Evolutionary conservation across 179 eudicot genomes (phyloP), one percentile per base, ranked within the genome.

Genomic region (Heliamphora ciliata): DNA sequence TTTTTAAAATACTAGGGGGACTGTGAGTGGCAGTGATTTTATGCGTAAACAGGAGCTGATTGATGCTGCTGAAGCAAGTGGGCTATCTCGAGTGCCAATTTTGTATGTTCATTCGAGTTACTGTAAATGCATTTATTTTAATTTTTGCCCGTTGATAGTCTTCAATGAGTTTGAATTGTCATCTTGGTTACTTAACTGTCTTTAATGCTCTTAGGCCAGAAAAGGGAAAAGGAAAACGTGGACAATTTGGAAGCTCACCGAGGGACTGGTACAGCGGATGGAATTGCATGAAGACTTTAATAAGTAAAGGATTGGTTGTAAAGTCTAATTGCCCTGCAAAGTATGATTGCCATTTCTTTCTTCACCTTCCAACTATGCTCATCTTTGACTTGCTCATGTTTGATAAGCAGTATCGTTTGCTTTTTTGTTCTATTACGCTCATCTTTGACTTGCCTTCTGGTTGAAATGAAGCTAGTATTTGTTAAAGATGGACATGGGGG

Each of bases 191-290:
- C 63, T 76, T 17, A 65, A 8, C 65, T 73, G 11, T 58, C 54
- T 58, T 80, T 72, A 74, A 54, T 88, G 78, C 59, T 80, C 80
- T 58, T 90, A 96, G 99, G 91, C 92, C 97, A 66, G 98, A 96
- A 84, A 82, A 79, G 83, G 94, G 91, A 46, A 93, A 88, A 87
- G 98, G 97, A 63, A 93, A 92, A 87, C 89, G 86, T 60, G 90
- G 93, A 77, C 87, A 86, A 61, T 84, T 87, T 86, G 97, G 99
- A 83, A 94, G 95, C 91, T 94, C 98, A 18, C 85, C 91, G 58
- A 91, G 87, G 86, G 95, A 94, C 50, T 96, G 95, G 97, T 96
- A 96, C 80, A 94, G 92, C 81, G 99, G 99, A 86, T 96, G 99
- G 99, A 94, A 86, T 85, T 86, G 93, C 87, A 96, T 96, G 99